Base-by-base conservation (phyloP, 805 yeast genomes). In the Kregervanrija delftensis region DNA sequence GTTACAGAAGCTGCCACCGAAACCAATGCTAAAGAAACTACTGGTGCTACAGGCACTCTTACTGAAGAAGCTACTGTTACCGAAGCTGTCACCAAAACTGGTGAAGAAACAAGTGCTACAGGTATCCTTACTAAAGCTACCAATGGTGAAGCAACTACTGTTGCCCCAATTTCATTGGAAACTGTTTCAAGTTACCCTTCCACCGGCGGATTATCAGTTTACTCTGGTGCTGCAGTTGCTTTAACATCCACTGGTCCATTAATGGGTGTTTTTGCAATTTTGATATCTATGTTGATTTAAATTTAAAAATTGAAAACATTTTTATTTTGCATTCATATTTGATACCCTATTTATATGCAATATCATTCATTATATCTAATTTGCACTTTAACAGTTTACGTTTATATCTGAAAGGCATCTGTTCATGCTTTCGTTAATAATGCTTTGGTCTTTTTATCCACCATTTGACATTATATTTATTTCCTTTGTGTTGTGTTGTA, bases 281-380 rank as follows among this genome's bases (percentile, higher is more conserved):
- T 55, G 30, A 42, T 56, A 30, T 50, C 58, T 16, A 46, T 56
- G 44, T 36, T 56, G 30, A 38, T 50, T 34, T 55, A 51, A 51
- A 32, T 35, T 31, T 12, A 34, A 36, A n/a, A 8, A 8, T 4
- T 35, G 5, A 31, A 36, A 4, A 15, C 17, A n/a, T 15, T 30
- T 30, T 30, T 30, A 13, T 11, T 22, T 11, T 10, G 8, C 32
- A 17, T 4, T 17, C 5, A 5, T 17, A 17, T 17, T 17, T 17
- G 22, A n/a, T n/a, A n/a, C n/a, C n/a, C 12, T 30, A 31, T 11
- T 39, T 15, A 10, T 16, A n/a, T n/a, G n/a, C n/a, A n/a, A n/a
- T n/a, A n/a, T n/a, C 22, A 5, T 4, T 17, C 22, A 17, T 17
- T 5, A 17, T 17, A 3, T 17, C 22, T 17, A 17, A 17, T 17